These are phyloP conservation scores for Amphirosellinia nigrospora DNA, from an alignment of 495 filamentous ascomycete species.

Conservation along the genomic window DNA sequence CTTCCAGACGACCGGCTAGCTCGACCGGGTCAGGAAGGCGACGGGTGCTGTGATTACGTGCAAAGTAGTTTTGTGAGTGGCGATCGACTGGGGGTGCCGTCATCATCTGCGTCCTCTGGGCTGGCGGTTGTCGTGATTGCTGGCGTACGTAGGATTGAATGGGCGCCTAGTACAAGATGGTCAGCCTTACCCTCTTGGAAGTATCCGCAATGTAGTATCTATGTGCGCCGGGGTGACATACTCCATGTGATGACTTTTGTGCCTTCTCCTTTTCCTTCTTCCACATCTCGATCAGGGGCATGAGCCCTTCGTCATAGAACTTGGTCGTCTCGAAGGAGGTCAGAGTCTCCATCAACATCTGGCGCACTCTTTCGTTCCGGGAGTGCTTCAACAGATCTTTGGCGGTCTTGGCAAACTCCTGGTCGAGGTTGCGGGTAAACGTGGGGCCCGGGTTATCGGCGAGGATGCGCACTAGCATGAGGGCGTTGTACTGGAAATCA, in stretches of 20 bases:
- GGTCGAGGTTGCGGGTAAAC: conserved; percentile 86
- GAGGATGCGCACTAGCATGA: conserved; percentile 95
- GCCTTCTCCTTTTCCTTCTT: conserved; percentile 78
- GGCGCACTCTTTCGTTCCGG: conserved; percentile 70
- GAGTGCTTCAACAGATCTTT: conserved; percentile 78
- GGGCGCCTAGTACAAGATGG: background rate
- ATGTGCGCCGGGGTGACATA: conserved; percentile 17
- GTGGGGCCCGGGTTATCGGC: conserved; percentile 87
- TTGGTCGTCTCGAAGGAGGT: conserved; percentile 73
- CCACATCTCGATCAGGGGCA: conserved; percentile 79
- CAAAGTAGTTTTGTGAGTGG: conserved; percentile 50
- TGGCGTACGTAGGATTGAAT: conserved; percentile 27
- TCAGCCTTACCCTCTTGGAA: conserved; percentile 4
- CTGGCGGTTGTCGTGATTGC: conserved; percentile 12
- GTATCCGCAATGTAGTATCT: background rate
- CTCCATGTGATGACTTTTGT: conserved; percentile 39
- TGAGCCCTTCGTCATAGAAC: conserved; percentile 73
- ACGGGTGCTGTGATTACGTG: conserved; percentile 47
- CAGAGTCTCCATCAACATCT: conserved; percentile 86
- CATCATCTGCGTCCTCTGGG: conserved; percentile 15
- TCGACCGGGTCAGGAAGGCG: conserved; percentile 78
- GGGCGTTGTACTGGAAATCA: conserved; percentile 88
- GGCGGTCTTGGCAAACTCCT: conserved; percentile 74
- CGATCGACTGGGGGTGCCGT: conserved; percentile 29
- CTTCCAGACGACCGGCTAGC: conserved; percentile 81